phyloP scores from a whole-genome alignment of 1,284 basidiomycete genomes.

The Rhodotorula sp. region DNA sequence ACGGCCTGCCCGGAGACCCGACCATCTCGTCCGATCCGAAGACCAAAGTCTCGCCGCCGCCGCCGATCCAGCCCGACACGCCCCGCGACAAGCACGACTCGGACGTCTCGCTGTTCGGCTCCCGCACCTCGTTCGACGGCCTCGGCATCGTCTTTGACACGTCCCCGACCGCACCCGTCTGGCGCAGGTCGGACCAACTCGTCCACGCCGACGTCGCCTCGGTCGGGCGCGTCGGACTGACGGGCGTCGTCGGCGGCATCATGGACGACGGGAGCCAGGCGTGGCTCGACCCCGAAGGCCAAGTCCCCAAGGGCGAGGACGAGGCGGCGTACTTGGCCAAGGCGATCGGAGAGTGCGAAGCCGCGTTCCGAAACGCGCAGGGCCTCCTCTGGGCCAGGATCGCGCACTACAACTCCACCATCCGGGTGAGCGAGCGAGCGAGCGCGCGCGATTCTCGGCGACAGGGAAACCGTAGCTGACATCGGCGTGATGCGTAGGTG shows the following conservation, averaged over 20 bases:
- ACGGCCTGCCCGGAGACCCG: slow-evolving; percentile 27
- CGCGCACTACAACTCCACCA: slow-evolving; percentile 42
- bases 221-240: slow-evolving; percentile 31
- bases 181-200: slow-evolving; percentile 39
- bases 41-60: slow-evolving; percentile 20
- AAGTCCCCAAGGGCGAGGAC: slow-evolving; percentile 29
- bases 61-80: slow-evolving; percentile 24
- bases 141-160: slow-evolving; percentile 47
- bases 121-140: slow-evolving; percentile 44
- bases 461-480: background rate
- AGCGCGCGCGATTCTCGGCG: background rate
- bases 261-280: slow-evolving; percentile 45
- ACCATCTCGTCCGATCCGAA: slow-evolving; percentile 31
- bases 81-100: slow-evolving; percentile 39
- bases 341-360: slow-evolving; percentile 46
- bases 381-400: slow-evolving; percentile 47
- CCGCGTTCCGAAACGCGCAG: slow-evolving; percentile 45
- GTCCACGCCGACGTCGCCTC: slow-evolving; percentile 22
- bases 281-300: slow-evolving; percentile 43
- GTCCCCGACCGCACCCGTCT: slow-evolving; percentile 42
- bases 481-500: slow-evolving; percentile 15
- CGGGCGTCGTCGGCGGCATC: slow-evolving; percentile 44
- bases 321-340: slow-evolving; percentile 45
- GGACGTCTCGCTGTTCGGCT: slow-evolving; percentile 46
- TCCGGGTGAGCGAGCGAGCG: slow-evolving; percentile 32